A percentile compares a stretch with the other conserved stretches of the same genome.
phyloP scores from a whole-genome alignment of 495 filamentous ascomycete species.

The Xylaria sp. region DNA sequence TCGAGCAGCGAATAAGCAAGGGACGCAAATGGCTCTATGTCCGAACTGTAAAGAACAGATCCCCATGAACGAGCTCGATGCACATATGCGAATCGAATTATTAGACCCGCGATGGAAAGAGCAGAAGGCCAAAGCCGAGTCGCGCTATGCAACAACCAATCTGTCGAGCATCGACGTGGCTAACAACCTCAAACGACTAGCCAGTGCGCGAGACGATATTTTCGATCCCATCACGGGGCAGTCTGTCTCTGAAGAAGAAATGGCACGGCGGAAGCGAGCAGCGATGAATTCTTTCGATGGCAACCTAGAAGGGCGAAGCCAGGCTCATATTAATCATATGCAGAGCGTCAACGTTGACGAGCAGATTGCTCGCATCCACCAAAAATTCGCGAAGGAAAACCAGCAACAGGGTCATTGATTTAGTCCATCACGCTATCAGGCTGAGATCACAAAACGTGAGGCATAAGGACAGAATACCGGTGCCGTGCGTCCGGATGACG shows the following conservation, averaged over 20 bases:
- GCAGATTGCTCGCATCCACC: constrained; percentile 72
- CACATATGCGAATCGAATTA: constrained; percentile 96
- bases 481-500: neutral
- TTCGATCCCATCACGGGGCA: constrained; percentile 79
- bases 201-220: constrained; percentile 89
- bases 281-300: constrained; percentile 71
- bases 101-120: constrained; percentile 97
- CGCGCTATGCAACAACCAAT: constrained; percentile 85
- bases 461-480: neutral
- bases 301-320: constrained; percentile 63
- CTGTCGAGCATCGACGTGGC: constrained; percentile 86
- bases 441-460: neutral
- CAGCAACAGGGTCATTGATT: constrained; percentile 35
- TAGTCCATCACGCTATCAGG: too few relatives aligned
- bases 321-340: constrained; percentile 61
- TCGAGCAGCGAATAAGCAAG: constrained; percentile 66
- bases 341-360: constrained; percentile 73
- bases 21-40: constrained; percentile 76
- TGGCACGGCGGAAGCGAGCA: constrained; percentile 75
- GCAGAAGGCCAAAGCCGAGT: constrained; percentile 86
- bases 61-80: constrained; percentile 82
- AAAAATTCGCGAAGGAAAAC: constrained; percentile 63
- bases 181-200: constrained; percentile 94
- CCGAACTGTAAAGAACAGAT: constrained; percentile 94
- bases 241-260: constrained; percentile 74